Evolutionary conservation across 306 rosid species (phyloP), one percentile per base, ranked within the genome.

Genomic region (Quercus engelmannii): DNA sequence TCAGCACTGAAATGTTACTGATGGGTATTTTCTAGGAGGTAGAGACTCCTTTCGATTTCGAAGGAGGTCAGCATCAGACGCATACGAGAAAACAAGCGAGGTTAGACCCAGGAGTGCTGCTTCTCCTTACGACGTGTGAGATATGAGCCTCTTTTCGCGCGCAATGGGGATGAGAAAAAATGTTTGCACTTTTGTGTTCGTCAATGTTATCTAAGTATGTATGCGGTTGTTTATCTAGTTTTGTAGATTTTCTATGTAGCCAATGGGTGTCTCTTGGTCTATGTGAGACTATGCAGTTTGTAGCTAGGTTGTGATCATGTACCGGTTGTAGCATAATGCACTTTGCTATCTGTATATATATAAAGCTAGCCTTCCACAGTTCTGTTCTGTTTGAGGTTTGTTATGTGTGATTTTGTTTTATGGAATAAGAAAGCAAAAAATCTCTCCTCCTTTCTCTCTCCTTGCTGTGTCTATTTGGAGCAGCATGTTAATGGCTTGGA

Each of bases 21-120:
- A 58, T 68, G 26, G 21, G 77, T 75, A 5, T 71, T 68, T 64
- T 20, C 75, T 41, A 82, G 98, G 97, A 55, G 76, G 83, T 65
- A 95, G 85, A 82, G 98, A 91, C 72, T 69, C 97, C 25, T 87
- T 84, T 73, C 89, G 95, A 64, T 90, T 90, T 75, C 82, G 96
- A 12, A 84, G 97, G 64, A 89, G 76, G 86, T 94, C 96, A 12
- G 21, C 90, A 15, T 92, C 98, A 46, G 97, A 94, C 67, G 91
- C 90, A 2, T 86, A 78, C 76, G 90, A 86, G 86, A 92, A 92
- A 87, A 76, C 88, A 20, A 69, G 57, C 79, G 78, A 76, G 63
- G 82, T 31, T 84, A 79, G 91, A 89, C 74, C 89, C 76, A 76
- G 83, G 79, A 80, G 79, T 89, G 11, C 94, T 85, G 43, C 91